Evolutionary conservation across 495 filamentous ascomycete species (phyloP).

Genomic region (Lophium mytilinum): DNA sequence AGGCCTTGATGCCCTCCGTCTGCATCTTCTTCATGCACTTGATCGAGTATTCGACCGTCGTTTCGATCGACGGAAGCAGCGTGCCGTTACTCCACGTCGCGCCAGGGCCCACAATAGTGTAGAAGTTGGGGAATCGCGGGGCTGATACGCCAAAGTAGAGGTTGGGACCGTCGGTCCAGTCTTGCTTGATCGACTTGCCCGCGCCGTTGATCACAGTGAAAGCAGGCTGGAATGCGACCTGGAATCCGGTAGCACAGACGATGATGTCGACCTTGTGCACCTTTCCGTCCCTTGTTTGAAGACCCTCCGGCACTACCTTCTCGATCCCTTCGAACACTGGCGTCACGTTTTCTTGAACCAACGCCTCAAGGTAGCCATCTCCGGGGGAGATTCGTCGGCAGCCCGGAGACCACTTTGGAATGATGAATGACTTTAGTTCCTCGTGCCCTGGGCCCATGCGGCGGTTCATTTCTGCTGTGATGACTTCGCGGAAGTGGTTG

Average conservation of each 20-base stretch:
- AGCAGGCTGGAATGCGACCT: slow-evolving; percentile 24
- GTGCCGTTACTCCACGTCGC: slow-evolving; percentile 31
- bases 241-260: slow-evolving; percentile 28
- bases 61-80: slow-evolving; percentile 30
- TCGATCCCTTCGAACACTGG: slow-evolving; percentile 21
- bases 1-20: slow-evolving; percentile 28
- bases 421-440: slow-evolving; percentile 32
- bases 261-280: slow-evolving; percentile 27
- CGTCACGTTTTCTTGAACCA: slow-evolving; percentile 22
- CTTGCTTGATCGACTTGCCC: slow-evolving; percentile 24
- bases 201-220: slow-evolving; percentile 21
- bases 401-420: slow-evolving; percentile 28
- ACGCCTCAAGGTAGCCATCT: slow-evolving; percentile 29
- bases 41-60: slow-evolving; percentile 28
- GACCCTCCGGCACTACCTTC: slow-evolving; percentile 19
- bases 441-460: slow-evolving; percentile 30
- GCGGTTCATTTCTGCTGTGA: slow-evolving; percentile 26
- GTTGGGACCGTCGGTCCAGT: slow-evolving; percentile 22
- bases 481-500: slow-evolving; percentile 23
- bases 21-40: slow-evolving; percentile 34
- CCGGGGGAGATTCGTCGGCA: slow-evolving; percentile 25
- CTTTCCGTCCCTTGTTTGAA: slow-evolving; percentile 20
- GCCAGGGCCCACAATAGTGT: slow-evolving; percentile 28
- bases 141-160: slow-evolving; percentile 27
- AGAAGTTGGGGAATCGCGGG: slow-evolving; percentile 29